phyloP scores from a whole-genome alignment of 2,329 filamentous ascomycete genomes.

The Verticillium nonalfalfae region DNA sequence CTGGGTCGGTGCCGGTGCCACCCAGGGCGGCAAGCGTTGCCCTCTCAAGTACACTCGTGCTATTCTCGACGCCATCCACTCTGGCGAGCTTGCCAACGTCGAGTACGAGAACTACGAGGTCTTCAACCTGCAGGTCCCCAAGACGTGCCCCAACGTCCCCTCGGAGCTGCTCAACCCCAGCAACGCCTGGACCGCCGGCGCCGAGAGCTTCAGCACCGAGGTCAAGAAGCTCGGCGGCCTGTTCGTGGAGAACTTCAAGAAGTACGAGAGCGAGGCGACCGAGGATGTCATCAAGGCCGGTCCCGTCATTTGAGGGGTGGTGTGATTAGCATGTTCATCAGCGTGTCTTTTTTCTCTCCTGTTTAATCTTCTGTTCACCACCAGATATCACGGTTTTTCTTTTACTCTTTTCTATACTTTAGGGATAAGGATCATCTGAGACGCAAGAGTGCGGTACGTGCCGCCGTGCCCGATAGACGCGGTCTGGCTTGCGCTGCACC shows the following conservation, averaged over 20 bases:
- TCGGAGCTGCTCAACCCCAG: slow-evolving; percentile 90
- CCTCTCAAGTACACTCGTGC: slow-evolving; percentile 98
- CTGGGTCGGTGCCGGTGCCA: slow-evolving; percentile 88
- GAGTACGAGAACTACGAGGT: slow-evolving; percentile 94
- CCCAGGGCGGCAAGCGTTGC: slow-evolving; percentile 92
- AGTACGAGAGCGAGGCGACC: slow-evolving; percentile 82
- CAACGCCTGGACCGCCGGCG: slow-evolving; percentile 81
- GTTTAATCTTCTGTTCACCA: slow-evolving; percentile 3
- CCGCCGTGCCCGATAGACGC: neutral
- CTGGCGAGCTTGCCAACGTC: slow-evolving; percentile 83
- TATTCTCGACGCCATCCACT: slow-evolving; percentile 97
- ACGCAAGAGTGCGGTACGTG: neutral
- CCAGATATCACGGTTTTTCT: neutral
- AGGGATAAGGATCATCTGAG: neutral
- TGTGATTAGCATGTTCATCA: neutral
- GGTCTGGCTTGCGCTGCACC: slow-evolving; percentile 3
- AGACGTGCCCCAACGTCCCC: slow-evolving; percentile 81
- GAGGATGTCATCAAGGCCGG: slow-evolving; percentile 68
- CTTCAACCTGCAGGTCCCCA: slow-evolving; percentile 97
- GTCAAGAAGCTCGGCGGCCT: slow-evolving; percentile 84
- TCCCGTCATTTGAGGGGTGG: slow-evolving; percentile 29
- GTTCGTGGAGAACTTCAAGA: slow-evolving; percentile 97
- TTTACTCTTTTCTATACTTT: neutral
- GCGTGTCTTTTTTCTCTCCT: slow-evolving; percentile 2
- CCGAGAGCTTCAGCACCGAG: slow-evolving; percentile 76